Conservation (phyloP, 106 monocot species). For the Apostasia shenzhenica region DNA sequence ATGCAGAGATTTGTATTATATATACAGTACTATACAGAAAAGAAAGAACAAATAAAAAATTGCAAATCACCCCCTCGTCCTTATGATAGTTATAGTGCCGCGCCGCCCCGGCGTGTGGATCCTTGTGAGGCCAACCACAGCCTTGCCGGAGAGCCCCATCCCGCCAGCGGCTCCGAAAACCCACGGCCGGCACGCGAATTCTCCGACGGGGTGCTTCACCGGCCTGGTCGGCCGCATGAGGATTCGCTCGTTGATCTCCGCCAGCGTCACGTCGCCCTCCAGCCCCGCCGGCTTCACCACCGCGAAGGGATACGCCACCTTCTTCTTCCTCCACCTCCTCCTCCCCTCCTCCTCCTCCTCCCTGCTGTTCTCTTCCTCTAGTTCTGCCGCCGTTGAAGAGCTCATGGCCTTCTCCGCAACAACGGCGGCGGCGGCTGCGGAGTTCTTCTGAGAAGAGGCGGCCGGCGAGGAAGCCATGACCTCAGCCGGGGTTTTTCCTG, state of each 20-base stretch:
- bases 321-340: conserved; percentile 24
- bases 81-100: conserved; percentile 85
- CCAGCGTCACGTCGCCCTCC: conserved; percentile 65
- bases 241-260: conserved; percentile 70
- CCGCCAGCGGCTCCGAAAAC: conserved; percentile 22
- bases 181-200: conserved; percentile 53
- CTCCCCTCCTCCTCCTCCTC: not conserved
- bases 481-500: not conserved
- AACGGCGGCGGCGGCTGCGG: not conserved
- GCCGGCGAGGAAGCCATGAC: not conserved
- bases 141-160: conserved; percentile 79
- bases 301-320: conserved; percentile 63
- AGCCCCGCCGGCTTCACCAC: conserved; percentile 68
- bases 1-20: too few relatives aligned
- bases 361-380: not conserved
- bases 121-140: conserved; percentile 74
- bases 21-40: not conserved
- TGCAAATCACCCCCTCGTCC: conserved; percentile 70
- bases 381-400: not conserved
- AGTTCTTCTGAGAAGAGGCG: conserved; percentile 1
- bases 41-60: not conserved
- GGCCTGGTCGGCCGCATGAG: conserved; percentile 69
- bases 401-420: not conserved
- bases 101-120: conserved; percentile 70
- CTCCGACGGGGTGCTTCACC: conserved; percentile 80